Conservation (phyloP, 1,284 basidiomycete species). For the Ganoderma multipileum region DNA sequence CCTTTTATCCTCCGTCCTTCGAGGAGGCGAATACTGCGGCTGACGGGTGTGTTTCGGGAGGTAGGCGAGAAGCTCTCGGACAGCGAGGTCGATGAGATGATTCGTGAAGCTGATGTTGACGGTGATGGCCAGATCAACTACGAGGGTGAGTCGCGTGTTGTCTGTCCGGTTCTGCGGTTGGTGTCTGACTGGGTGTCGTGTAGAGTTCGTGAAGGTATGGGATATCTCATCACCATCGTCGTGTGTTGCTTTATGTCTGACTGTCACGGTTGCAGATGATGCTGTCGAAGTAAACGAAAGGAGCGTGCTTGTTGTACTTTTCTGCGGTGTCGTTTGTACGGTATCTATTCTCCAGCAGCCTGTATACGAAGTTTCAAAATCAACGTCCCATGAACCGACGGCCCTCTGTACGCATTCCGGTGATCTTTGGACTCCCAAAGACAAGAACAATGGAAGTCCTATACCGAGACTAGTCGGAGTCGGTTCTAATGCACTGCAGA, state of each 20-base stretch:
- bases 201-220: slow-evolving; percentile 76
- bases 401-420: not conserved
- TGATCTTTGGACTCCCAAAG: not conserved
- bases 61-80: slow-evolving; percentile 92
- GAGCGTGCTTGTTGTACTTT: slow-evolving; percentile 17
- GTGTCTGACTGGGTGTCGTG: not conserved
- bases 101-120: slow-evolving; percentile 96
- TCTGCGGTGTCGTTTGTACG: slow-evolving; percentile 22
- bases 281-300: slow-evolving; percentile 58
- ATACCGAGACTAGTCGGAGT: not conserved
- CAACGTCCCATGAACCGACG: not conserved
- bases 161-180: not conserved
- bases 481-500: not conserved
- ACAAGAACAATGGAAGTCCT: not conserved
- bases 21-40: not conserved
- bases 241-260: not conserved
- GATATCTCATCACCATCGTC: not conserved
- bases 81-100: slow-evolving; percentile 97
- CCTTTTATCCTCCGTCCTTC: not conserved
- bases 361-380: slow-evolving; percentile 26
- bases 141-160: slow-evolving; percentile 59
- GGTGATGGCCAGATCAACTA: slow-evolving; percentile 93
- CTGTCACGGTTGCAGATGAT: slow-evolving; percentile 53
- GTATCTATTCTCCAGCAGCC: slow-evolving; percentile 27
- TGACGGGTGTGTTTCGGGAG: slow-evolving; percentile 3